A percentile compares a stretch with the other conserved stretches of the same genome.
Conservation (phyloP, 139 green algal genomes). For the Yamagishiella unicocca region DNA sequence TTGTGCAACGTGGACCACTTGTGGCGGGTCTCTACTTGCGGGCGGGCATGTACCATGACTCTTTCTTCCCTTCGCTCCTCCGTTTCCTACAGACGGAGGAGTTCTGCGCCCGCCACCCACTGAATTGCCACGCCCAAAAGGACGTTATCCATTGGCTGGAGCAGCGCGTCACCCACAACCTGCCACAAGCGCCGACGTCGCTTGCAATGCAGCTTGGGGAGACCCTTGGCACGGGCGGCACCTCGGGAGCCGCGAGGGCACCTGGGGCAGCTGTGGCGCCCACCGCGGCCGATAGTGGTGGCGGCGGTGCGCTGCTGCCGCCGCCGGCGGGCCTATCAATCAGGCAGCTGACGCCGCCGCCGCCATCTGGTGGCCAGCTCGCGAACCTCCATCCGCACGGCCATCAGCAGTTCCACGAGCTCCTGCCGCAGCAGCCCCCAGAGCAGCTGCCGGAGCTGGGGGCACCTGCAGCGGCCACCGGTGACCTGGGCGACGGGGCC, state of each 20-base stretch:
- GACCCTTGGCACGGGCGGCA: neutral
- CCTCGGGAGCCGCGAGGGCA: neutral
- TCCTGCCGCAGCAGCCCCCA: neutral
- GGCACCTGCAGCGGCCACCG: neutral
- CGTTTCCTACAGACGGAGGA: slow-evolving; percentile 37
- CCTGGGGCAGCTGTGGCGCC: neutral
- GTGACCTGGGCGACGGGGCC: neutral
- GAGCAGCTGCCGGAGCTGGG: neutral
- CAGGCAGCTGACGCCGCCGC: neutral
- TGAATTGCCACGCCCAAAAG: slow-evolving; percentile 12
- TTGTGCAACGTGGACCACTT: no score
- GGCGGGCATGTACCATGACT: no score
- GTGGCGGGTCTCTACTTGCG: no score
- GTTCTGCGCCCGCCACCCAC: slow-evolving; percentile 8
- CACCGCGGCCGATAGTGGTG: neutral
- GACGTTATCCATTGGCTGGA: slow-evolving; percentile 66
- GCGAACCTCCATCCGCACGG: neutral
- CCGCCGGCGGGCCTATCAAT: neutral
- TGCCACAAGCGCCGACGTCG: neutral
- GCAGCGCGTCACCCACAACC: slow-evolving; percentile 61
- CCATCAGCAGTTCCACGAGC: no score
- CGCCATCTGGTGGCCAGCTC: no score
- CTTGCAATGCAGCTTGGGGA: neutral
- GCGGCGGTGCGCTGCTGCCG: neutral
- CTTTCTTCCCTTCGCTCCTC: no score